Conservation (phyloP, 257 asterid genomes). For the Henckelia pumila region DNA sequence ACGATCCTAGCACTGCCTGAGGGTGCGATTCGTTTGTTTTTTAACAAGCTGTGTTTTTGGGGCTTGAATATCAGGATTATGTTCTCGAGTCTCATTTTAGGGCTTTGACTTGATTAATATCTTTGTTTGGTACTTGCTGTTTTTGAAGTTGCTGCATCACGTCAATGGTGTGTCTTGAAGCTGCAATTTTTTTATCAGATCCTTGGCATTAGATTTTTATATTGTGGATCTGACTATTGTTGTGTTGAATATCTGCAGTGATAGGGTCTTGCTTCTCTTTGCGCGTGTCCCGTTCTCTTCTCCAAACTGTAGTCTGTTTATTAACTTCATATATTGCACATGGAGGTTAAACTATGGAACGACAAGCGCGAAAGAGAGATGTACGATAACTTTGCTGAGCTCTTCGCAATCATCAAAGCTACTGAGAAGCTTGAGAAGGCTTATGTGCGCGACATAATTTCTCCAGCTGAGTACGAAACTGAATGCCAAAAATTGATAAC, state of each 20-base stretch:
- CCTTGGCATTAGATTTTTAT: background rate
- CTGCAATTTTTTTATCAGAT: background rate
- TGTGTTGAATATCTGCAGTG: constrained; percentile 38
- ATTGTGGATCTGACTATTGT: constrained; percentile 21
- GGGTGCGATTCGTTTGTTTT: background rate
- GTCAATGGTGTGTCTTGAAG: background rate
- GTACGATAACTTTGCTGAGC: constrained; percentile 88
- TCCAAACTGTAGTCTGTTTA: constrained; percentile 43
- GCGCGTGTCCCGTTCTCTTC: constrained; percentile 99
- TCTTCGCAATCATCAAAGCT: constrained; percentile 84
- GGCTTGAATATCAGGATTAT: background rate
- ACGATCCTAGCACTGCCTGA: no score
- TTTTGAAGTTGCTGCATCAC: background rate
- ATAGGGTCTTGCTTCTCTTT: constrained; percentile 39
- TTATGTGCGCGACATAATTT: constrained; percentile 70
- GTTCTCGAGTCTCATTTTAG: background rate
- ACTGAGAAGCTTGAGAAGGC: constrained; percentile 94
- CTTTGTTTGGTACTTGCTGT: background rate
- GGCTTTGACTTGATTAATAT: background rate
- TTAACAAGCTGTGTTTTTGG: no score
- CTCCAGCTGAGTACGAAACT: constrained; percentile 60
- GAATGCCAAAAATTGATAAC: constrained; percentile 85
- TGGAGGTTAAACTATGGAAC: constrained; percentile 98
- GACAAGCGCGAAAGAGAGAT: constrained; percentile 97
- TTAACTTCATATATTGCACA: constrained; percentile 20